Conservation (phyloP, 306 rosid genomes). For the Vachellia collinsii region DNA sequence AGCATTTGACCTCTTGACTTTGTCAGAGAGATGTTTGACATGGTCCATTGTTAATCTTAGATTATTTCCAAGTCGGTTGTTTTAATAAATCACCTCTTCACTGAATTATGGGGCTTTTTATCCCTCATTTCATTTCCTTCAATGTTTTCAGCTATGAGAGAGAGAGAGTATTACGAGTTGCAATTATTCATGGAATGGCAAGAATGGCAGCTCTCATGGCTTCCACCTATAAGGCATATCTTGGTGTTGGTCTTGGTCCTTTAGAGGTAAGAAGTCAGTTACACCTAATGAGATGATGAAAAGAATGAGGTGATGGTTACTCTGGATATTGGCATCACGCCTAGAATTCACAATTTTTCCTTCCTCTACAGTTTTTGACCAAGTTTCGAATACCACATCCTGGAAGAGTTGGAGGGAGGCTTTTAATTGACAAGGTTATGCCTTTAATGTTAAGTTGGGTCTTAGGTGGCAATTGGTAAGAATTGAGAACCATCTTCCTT, state of each 20-base stretch:
- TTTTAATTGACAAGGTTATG: conserved; percentile 75
- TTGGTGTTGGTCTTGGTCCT: conserved; percentile 96
- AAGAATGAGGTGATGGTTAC: conserved; percentile 20
- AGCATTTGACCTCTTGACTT: conserved; percentile 11
- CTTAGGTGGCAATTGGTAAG: conserved; percentile 93
- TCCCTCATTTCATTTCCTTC: not conserved
- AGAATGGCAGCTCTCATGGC: conserved; percentile 99
- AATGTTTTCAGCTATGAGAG: conserved; percentile 66
- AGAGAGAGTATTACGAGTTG: conserved; percentile 78
- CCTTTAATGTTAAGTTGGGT: conserved; percentile 97
- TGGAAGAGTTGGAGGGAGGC: conserved; percentile 88
- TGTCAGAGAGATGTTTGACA: conserved; percentile 5
- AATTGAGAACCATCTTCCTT: conserved; percentile 27
- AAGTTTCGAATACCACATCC: conserved; percentile 94
- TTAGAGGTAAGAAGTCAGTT: conserved; percentile 60
- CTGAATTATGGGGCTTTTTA: conserved; percentile 19
- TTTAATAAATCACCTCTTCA: conserved; percentile 27
- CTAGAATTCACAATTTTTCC: conserved; percentile 14
- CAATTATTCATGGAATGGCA: conserved; percentile 91
- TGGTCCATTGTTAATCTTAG: conserved; percentile 18
- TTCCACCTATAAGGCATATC: conserved; percentile 85
- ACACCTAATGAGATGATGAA: conserved; percentile 12
- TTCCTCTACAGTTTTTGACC: conserved; percentile 74
- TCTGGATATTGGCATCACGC: not conserved
- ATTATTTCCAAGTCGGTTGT: conserved; percentile 21